A percentile compares a stretch with the other conserved stretches of the same genome.
These are phyloP conservation scores for Aspergillus sojae DNA, from an alignment of 2,329 filamentous ascomycete genomes.

Conservation along the genomic window DNA sequence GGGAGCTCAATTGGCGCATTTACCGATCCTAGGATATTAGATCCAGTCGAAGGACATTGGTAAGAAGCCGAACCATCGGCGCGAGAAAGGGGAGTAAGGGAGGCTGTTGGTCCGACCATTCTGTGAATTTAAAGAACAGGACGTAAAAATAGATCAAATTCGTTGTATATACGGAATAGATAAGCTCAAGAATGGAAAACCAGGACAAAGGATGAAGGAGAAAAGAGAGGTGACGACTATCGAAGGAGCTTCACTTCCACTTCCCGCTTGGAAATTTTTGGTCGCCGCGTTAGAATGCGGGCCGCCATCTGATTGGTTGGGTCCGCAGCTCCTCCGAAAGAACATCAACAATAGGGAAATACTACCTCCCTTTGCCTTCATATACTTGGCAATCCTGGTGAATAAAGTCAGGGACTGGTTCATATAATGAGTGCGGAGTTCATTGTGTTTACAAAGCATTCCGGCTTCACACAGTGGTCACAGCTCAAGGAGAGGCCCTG, in stretches of 20 bases:
- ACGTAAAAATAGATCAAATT: neutral
- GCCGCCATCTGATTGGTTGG: slow-evolving; percentile 18
- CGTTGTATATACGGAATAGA: neutral
- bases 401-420: too few species aligned
- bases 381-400: too few species aligned
- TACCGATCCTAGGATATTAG: slow-evolving; percentile 79
- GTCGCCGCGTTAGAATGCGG: slow-evolving; percentile 13
- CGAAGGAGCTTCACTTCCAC: neutral
- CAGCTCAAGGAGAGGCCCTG: too few species aligned
- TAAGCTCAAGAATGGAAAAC: neutral
- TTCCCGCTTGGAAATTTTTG: slow-evolving; percentile 17
- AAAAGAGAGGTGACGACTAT: neutral
- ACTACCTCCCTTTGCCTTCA: too few species aligned
- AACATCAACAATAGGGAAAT: neutral
- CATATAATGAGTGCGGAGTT: too few species aligned
- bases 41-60: slow-evolving; percentile 58
- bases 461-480: too few species aligned
- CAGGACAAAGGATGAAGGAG: neutral
- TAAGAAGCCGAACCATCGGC: slow-evolving; percentile 46
- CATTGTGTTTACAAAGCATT: too few species aligned
- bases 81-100: slow-evolving; percentile 38
- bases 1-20: slow-evolving; percentile 91
- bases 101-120: slow-evolving; percentile 41
- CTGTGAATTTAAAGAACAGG: neutral
- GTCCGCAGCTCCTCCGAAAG: too few species aligned